These are phyloP conservation scores for Lizonia empirigonia DNA, from an alignment of 2,329 filamentous ascomycete genomes.

Conservation along the genomic window DNA sequence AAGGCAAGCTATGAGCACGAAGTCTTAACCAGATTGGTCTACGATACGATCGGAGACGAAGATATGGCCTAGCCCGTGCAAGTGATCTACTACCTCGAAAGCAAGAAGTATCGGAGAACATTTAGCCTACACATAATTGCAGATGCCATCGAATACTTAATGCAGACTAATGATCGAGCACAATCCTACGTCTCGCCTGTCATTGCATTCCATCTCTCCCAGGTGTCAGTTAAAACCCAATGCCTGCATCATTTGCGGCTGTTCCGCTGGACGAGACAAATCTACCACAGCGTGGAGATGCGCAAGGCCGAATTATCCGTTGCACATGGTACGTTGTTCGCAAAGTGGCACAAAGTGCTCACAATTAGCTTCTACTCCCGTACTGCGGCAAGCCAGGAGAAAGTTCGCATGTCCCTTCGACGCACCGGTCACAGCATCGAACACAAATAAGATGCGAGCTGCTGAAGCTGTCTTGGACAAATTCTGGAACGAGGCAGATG, in stretches of 20 bases:
- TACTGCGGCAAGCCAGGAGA: constrained; percentile 18
- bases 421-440: constrained; percentile 54
- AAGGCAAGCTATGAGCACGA: too few relatives aligned
- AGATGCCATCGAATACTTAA: constrained; percentile 5
- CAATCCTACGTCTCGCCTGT: constrained; percentile 15
- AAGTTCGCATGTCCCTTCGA: constrained; percentile 51
- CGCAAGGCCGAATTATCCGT: too few relatives aligned
- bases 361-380: too few relatives aligned
- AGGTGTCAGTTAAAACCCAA: constrained; percentile 55
- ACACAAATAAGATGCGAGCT: constrained; percentile 34
- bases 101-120: neutral
- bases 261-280: constrained; percentile 55
- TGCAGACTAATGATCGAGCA: neutral
- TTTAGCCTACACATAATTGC: neutral
- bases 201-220: constrained; percentile 43
- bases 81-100: neutral
- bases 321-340: too few relatives aligned
- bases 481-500: constrained; percentile 52
- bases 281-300: constrained; percentile 30
- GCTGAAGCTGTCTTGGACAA: constrained; percentile 57
- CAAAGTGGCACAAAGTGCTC: too few relatives aligned
- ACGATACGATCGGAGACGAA: too few relatives aligned
- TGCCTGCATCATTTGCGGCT: constrained; percentile 53
- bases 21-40: too few relatives aligned
- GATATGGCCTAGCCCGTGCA: too few relatives aligned